These are phyloP conservation scores for Nakazawaea siamensis DNA, from an alignment of 805 yeast species.

Conservation along the genomic window DNA sequence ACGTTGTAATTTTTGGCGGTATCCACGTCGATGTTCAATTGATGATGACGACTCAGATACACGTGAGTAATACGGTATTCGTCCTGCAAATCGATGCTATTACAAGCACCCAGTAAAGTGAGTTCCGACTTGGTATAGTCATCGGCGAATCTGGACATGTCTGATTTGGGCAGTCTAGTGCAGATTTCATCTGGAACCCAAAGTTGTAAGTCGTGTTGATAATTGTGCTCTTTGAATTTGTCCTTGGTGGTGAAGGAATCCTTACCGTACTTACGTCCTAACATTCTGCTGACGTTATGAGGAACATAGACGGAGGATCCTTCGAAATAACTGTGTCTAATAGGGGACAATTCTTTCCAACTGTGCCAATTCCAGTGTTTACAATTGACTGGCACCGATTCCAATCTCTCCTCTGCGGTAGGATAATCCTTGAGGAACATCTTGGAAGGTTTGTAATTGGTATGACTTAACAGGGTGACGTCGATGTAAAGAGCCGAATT, in stretches of 20 bases:
- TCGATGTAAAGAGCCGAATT: slow-evolving; percentile 35
- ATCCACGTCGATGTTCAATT: slow-evolving; percentile 2
- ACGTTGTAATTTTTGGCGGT: not conserved
- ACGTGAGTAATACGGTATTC: slow-evolving; percentile 23
- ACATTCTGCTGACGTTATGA: slow-evolving; percentile 24
- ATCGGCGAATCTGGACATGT: slow-evolving; percentile 14
- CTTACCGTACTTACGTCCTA: slow-evolving; percentile 27
- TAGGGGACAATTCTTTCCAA: slow-evolving; percentile 30
- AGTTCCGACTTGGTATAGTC: slow-evolving; percentile 19
- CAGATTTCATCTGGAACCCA: slow-evolving; percentile 41
- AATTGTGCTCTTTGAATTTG: slow-evolving; percentile 24
- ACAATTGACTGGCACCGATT: slow-evolving; percentile 18
- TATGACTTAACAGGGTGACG: slow-evolving; percentile 23
- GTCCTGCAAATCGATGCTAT: slow-evolving; percentile 25
- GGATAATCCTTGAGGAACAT: slow-evolving; percentile 8
- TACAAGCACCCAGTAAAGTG: slow-evolving; percentile 32
- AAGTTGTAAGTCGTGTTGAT: slow-evolving; percentile 31
- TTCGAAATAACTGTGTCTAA: slow-evolving; percentile 34
- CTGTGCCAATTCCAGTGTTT: slow-evolving; percentile 21
- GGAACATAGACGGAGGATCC: slow-evolving; percentile 41
- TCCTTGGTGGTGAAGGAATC: slow-evolving; percentile 5
- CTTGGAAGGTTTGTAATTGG: slow-evolving; percentile 9
- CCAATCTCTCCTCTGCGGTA: slow-evolving; percentile 2
- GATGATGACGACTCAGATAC: not conserved
- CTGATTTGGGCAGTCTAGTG: slow-evolving; percentile 20